Conservation (phyloP, 148 eudicot genomes). For the Mesembryanthemum crystallinum region DNA sequence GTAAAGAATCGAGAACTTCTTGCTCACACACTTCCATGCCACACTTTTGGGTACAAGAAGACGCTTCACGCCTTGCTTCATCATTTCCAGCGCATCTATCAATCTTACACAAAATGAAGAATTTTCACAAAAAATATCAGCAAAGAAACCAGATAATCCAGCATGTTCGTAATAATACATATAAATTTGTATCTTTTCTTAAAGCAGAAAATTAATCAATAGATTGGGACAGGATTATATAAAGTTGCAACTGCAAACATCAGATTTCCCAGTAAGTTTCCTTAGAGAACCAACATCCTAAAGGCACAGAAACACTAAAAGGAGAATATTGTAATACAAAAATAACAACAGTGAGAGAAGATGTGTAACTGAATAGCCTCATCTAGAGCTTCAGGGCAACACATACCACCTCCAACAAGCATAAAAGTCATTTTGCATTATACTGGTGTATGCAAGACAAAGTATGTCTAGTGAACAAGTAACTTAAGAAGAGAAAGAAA, state of each 20-base stretch:
- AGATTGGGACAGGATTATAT: too few relatives aligned
- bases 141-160: neutral
- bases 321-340: too few relatives aligned
- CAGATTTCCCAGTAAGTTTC: too few relatives aligned
- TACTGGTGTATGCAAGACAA: neutral
- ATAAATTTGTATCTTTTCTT: too few relatives aligned
- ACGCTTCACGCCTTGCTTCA: conserved; percentile 94
- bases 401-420: neutral
- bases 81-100: conserved; percentile 95
- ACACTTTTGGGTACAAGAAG: conserved; percentile 78
- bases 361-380: neutral
- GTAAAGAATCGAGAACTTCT: conserved; percentile 77
- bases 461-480: neutral
- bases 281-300: too few relatives aligned
- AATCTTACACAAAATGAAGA: conserved; percentile 44
- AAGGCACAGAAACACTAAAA: too few relatives aligned
- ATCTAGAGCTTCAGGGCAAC: neutral
- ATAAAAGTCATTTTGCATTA: neutral
- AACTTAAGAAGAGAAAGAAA: too few relatives aligned
- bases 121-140: conserved; percentile 2
- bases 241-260: too few relatives aligned
- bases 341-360: too few relatives aligned
- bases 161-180: neutral
- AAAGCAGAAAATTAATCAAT: too few relatives aligned
- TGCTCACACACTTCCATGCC: conserved; percentile 88